Percentiles rank a stretch among this genome's conserved stretches.
Conservation (phyloP, 2,329 filamentous ascomycete genomes). For the Colletotrichum eremochloae region DNA sequence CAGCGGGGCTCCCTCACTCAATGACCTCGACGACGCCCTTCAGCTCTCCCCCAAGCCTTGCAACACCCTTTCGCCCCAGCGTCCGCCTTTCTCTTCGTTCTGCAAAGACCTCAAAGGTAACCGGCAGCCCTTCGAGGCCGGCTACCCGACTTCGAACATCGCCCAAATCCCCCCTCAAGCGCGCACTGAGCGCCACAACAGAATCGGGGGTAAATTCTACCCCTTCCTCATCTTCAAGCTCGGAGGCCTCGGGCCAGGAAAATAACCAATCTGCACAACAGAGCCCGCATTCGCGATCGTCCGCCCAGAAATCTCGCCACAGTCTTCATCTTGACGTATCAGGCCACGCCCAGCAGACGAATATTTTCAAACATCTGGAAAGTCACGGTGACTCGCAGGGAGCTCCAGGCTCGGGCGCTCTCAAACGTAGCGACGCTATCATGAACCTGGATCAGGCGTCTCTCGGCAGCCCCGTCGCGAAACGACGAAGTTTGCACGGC, state of each 20-base stretch:
- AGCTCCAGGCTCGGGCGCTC: slow-evolving; percentile 73
- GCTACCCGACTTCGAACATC: slow-evolving; percentile 76
- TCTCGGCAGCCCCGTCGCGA: slow-evolving; percentile 88
- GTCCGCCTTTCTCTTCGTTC: slow-evolving; percentile 76
- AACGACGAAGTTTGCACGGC: slow-evolving; percentile 88
- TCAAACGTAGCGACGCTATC: slow-evolving; percentile 91
- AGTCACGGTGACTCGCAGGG: slow-evolving; percentile 62
- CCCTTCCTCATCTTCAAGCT: slow-evolving; percentile 70
- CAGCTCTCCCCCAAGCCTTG: slow-evolving; percentile 59
- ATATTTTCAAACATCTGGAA: slow-evolving; percentile 65
- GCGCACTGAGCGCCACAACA: slow-evolving; percentile 77
- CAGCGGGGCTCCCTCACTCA: slow-evolving; percentile 44
- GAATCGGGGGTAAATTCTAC: slow-evolving; percentile 67
- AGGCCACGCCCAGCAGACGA: slow-evolving; percentile 63
- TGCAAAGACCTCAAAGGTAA: slow-evolving; percentile 70
- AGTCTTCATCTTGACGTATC: slow-evolving; percentile 71
- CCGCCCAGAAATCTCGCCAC: slow-evolving; percentile 65
- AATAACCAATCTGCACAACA: slow-evolving; percentile 55
- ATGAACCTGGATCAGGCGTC: slow-evolving; percentile 87
- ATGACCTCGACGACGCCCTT: slow-evolving; percentile 49
- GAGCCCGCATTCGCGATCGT: slow-evolving; percentile 60
- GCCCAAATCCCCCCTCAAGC: slow-evolving; percentile 85
- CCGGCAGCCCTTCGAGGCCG: slow-evolving; percentile 65
- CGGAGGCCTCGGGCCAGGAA: slow-evolving; percentile 58
- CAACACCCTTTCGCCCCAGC: slow-evolving; percentile 75